A percentile compares a stretch with the other conserved stretches of the same genome.
These are phyloP conservation scores for Kuraishia cidri DNA, from an alignment of 805 yeast genomes.

Conservation along the genomic window DNA sequence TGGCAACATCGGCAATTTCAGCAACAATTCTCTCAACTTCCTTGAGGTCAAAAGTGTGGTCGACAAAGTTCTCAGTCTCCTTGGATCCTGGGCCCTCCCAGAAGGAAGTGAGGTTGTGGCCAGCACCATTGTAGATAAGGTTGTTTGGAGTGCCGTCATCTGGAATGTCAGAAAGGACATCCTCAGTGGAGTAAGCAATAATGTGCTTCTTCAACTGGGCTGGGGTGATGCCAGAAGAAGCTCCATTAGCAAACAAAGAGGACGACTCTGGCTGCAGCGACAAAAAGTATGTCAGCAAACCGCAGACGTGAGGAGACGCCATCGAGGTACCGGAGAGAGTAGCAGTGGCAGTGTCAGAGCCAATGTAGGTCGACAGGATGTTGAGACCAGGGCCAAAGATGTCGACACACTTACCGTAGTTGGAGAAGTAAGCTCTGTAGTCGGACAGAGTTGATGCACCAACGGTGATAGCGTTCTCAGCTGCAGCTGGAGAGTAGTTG, in stretches of 20 bases:
- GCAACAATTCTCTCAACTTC: conserved; percentile 2
- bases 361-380: conserved; percentile 76
- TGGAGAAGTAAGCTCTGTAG: conserved; percentile 89
- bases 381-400: conserved; percentile 95
- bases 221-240: conserved; percentile 54
- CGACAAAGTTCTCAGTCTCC: conserved; percentile 1
- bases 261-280: conserved; percentile 73
- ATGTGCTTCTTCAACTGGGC: conserved; percentile 69
- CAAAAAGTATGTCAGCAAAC: conserved; percentile 81
- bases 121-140: conserved; percentile 77
- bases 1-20: conserved; percentile 1
- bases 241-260: conserved; percentile 43
- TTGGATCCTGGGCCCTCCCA: conserved; percentile 37
- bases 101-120: conserved; percentile 58
- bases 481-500: conserved; percentile 84
- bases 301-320: conserved; percentile 97
- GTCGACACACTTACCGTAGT: conserved; percentile 93
- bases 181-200: conserved; percentile 58
- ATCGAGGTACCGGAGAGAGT: conserved; percentile 92
- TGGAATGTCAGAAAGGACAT: conserved; percentile 41
- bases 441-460: conserved; percentile 92
- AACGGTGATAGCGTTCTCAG: conserved; percentile 78
- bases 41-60: neutral
- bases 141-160: conserved; percentile 62
- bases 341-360: conserved; percentile 68